Conservation (phyloP, 345 rosid species). For the Rubroshorea leprosula region DNA sequence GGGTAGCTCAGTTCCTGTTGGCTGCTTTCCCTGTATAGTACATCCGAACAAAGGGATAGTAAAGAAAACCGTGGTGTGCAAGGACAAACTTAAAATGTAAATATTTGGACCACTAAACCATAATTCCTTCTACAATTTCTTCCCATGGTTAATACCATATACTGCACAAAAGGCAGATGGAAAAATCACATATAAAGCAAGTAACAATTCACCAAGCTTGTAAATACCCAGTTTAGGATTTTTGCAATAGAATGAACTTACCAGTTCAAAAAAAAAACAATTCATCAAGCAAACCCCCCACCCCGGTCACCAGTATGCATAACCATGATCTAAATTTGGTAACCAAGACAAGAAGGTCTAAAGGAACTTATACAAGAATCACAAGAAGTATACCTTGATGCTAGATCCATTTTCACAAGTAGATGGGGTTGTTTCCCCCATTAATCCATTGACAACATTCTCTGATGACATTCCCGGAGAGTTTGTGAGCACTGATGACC, state of each 20-base stretch:
- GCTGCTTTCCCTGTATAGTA: conserved; percentile 52
- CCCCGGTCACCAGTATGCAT: not conserved
- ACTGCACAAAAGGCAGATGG: not conserved
- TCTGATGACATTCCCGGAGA: conserved; percentile 67
- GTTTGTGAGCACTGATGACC: conserved; percentile 52
- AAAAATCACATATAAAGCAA: not conserved
- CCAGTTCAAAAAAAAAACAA: no score
- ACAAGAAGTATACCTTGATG: conserved; percentile 53
- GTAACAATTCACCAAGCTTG: not conserved
- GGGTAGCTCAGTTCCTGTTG: conserved; percentile 34
- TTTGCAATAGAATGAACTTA: no score
- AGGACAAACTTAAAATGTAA: not conserved
- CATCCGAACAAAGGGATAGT: not conserved
- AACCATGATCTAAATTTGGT: not conserved
- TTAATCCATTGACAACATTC: conserved; percentile 58
- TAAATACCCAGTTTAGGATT: no score
- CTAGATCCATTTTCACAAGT: conserved; percentile 60
- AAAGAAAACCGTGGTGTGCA: no score
- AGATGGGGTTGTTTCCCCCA: conserved; percentile 52
- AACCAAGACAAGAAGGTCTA: no score
- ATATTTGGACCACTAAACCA: not conserved
- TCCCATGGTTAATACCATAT: not conserved
- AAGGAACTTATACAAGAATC: not conserved
- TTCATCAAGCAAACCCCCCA: no score
- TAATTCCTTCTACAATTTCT: not conserved